These are phyloP conservation scores for Suillus sp. DNA, from an alignment of 768 basidiomycete species.

Conservation along the genomic window DNA sequence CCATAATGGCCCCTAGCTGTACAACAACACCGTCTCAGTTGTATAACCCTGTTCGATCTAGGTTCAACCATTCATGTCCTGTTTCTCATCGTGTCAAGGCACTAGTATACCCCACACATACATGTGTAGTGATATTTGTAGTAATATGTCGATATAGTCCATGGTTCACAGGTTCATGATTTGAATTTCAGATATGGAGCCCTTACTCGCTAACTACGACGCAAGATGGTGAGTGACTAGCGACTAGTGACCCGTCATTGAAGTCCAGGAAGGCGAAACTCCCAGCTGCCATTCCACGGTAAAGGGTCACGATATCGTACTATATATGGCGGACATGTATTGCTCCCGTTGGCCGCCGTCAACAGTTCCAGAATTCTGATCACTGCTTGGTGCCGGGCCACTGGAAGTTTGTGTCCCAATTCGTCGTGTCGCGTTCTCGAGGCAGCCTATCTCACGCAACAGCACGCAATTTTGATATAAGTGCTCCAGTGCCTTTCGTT, in stretches of 20 bases:
- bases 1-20: conserved; percentile 9
- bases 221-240: neutral
- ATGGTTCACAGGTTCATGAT: neutral
- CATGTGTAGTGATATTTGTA: conserved; percentile 9
- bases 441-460: neutral
- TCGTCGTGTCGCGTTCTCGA: neutral
- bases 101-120: conserved; percentile 10
- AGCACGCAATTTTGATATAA: neutral
- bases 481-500: neutral
- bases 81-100: conserved; percentile 3
- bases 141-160: conserved; percentile 7
- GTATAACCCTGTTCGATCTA: conserved; percentile 4
- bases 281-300: neutral
- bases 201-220: neutral
- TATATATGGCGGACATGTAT: neutral
- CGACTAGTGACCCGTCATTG: no score
- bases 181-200: neutral
- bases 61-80: conserved; percentile 1
- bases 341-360: neutral
- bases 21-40: neutral
- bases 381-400: neutral
- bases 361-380: no score
- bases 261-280: neutral
- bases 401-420: neutral
- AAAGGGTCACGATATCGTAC: neutral